Conservation (phyloP, 176 grass and related monocot genomes). For the Rhipidocladum racemiflorum region DNA sequence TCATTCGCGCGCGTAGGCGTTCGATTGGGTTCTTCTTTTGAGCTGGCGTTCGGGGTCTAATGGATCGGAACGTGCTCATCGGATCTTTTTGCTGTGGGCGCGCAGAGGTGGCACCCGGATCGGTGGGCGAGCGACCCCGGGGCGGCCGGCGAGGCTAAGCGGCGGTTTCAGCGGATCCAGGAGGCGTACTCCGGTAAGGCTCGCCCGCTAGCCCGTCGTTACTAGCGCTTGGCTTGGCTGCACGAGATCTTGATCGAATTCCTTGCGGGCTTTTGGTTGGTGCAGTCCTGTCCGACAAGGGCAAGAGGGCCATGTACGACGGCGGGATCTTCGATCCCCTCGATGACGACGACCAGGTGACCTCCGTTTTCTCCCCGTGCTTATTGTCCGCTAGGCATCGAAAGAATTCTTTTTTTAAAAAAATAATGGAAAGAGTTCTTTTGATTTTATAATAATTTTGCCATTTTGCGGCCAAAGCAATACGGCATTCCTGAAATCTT, state of each 20-base stretch:
- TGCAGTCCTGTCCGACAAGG: conserved; percentile 89
- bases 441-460: background rate
- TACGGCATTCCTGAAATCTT: background rate
- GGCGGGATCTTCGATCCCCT: conserved; percentile 83
- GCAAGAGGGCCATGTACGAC: conserved; percentile 92
- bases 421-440: too few species aligned
- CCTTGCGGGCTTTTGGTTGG: conserved; percentile 5
- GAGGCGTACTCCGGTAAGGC: conserved; percentile 96
- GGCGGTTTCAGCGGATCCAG: conserved; percentile 97
- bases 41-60: background rate
- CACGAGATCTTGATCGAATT: conserved; percentile 15
- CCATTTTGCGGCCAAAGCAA: background rate
- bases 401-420: background rate
- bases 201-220: background rate
- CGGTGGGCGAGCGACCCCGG: conserved; percentile 73
- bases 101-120: conserved; percentile 96
- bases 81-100: conserved; percentile 11
- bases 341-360: conserved; percentile 81
- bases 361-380: background rate
- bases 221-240: background rate
- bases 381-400: conserved; percentile 11
- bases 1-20: too few species aligned
- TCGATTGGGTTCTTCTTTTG: background rate
- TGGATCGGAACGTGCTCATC: conserved; percentile 13
- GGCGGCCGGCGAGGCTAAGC: conserved; percentile 66